Percentiles rank a stretch among this genome's conserved stretches.
These are phyloP conservation scores for Hydnomerulius pinastri DNA, from an alignment of 768 basidiomycete genomes.

Conservation along the genomic window DNA sequence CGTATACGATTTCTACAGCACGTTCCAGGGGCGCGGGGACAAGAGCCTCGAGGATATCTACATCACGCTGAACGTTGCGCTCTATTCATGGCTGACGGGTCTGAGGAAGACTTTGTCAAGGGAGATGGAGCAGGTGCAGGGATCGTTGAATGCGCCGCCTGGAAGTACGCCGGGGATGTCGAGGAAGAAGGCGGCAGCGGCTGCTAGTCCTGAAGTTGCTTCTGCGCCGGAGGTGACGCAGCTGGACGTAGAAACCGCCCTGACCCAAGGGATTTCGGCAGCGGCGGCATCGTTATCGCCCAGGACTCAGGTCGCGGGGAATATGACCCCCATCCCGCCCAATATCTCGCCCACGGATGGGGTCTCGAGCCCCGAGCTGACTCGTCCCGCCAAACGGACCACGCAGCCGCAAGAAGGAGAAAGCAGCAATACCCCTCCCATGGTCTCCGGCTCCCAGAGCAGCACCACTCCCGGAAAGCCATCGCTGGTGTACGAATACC, in stretches of 20 bases:
- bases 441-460: background rate
- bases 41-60: conserved; percentile 74
- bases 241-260: conserved; percentile 7
- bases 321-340: background rate
- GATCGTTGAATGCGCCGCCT: conserved; percentile 49
- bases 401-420: conserved; percentile 21
- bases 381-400: conserved; percentile 10
- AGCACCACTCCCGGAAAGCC: conserved; percentile 19
- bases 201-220: conserved; percentile 10
- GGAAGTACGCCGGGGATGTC: conserved; percentile 35
- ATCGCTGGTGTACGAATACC: conserved; percentile 52
- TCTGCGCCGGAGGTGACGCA: conserved; percentile 8
- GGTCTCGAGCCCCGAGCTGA: background rate
- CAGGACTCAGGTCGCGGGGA: conserved; percentile 11
- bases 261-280: no score
- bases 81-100: conserved; percentile 81
- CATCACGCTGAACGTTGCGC: conserved; percentile 79
- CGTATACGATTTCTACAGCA: conserved; percentile 71
- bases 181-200: conserved; percentile 38
- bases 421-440: background rate
- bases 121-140: conserved; percentile 76
- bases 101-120: conserved; percentile 73
- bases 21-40: conserved; percentile 57
- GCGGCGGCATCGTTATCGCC: background rate
- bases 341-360: conserved; percentile 9